A percentile compares a stretch with the other conserved stretches of the same genome.
Conservation (phyloP, 1,284 basidiomycete species). For the Moesziomyces aphidis region DNA sequence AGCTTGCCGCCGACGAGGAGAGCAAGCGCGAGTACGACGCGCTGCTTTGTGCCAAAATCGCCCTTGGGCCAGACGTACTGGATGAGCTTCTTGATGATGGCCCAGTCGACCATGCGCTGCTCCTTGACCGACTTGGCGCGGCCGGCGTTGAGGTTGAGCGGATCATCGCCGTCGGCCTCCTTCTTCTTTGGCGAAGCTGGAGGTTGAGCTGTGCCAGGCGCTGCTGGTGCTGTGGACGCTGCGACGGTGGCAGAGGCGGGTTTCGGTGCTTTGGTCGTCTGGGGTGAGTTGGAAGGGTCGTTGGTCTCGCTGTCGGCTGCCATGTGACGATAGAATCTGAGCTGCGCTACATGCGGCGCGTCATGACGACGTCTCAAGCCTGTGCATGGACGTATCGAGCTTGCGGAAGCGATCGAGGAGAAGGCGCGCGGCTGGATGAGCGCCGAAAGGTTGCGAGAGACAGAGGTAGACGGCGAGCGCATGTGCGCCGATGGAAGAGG, state of each 20-base stretch:
- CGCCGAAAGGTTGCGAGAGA: constrained; percentile 10
- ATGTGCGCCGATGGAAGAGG: constrained; percentile 24
- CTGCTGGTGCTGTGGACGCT: constrained; percentile 5
- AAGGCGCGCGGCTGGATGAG: constrained; percentile 14
- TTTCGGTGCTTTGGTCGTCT: constrained; percentile 1
- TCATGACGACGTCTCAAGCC: too few species aligned
- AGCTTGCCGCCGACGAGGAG: constrained; percentile 89
- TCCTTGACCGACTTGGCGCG: constrained; percentile 42
- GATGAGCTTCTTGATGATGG: constrained; percentile 72
- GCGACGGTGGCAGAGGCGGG: constrained; percentile 20
- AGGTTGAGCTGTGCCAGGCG: not conserved
- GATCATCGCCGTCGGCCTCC: constrained; percentile 53
- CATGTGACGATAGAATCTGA: constrained; percentile 31
- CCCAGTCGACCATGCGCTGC: constrained; percentile 70
- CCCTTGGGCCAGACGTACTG: constrained; percentile 74
- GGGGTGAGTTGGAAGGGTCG: not conserved
- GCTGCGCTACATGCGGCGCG: not conserved
- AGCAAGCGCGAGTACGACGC: constrained; percentile 85
- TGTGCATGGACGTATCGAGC: too few species aligned
- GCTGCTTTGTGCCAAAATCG: constrained; percentile 71
- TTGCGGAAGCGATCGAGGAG: constrained; percentile 8
- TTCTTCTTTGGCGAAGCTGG: constrained; percentile 17
- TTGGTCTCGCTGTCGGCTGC: constrained; percentile 8
- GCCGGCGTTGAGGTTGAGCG: constrained; percentile 50
- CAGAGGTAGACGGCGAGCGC: constrained; percentile 12